Percentiles rank a stretch among this genome's conserved stretches.
These are phyloP conservation scores for Spirogloea muscicola DNA, from an alignment of 139 green algal species.

Conservation along the genomic window DNA sequence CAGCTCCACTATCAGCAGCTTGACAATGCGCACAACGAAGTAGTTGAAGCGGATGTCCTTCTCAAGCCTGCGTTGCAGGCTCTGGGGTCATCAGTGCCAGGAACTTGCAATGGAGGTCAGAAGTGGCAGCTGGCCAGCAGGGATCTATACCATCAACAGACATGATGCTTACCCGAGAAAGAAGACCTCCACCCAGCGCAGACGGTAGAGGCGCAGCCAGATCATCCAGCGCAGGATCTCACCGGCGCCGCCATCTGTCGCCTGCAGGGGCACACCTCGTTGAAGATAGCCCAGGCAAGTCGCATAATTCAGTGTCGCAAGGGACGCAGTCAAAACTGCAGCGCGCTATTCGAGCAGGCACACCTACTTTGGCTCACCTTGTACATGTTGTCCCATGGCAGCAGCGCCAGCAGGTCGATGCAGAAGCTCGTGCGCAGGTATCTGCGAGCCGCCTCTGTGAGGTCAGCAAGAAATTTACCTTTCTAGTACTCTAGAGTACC, in stretches of 20 bases:
- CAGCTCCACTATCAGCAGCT: constrained; percentile 24
- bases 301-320: no score
- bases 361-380: no score
- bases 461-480: no score
- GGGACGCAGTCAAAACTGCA: no score
- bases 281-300: no score
- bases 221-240: constrained; percentile 21
- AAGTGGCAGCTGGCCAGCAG: background rate
- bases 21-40: constrained; percentile 15
- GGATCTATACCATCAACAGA: background rate
- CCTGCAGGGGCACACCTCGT: no score
- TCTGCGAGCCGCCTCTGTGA: no score
- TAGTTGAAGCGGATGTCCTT: constrained; percentile 26
- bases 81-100: background rate
- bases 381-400: constrained; percentile 23
- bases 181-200: background rate
- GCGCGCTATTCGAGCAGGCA: no score
- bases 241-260: background rate
- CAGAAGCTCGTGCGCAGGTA: constrained; percentile 11
- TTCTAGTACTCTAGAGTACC: no score
- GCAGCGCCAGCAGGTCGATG: constrained; percentile 15
- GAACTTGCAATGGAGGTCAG: background rate
- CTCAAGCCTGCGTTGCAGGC: background rate
- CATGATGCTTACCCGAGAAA: background rate
- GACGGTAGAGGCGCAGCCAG: constrained; percentile 4